Base-by-base conservation (phyloP, 176 grass and related monocot genomes). In the Guadua angustifolia region DNA sequence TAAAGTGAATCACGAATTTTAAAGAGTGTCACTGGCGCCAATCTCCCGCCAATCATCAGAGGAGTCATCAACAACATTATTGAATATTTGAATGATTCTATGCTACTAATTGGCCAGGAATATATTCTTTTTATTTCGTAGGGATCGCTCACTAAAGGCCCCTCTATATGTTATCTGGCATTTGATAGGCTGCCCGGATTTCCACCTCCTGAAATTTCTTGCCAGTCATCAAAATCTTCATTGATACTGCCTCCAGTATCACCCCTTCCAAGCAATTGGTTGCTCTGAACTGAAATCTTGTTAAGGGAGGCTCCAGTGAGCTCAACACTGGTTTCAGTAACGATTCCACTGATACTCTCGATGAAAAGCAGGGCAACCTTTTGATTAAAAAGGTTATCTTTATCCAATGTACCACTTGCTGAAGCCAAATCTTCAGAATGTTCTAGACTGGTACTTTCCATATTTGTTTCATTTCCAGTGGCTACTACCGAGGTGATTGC, bases 181-280 rank as follows among this genome's bases (percentile, higher is more conserved):
- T 67, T 88, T 82, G 83, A 52, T 75, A 73, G 25, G 64, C 22
- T 86, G n/a, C 66, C 60, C 51, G 85, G 74, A 81, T 76, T 86
- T 66, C 69, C 42, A 71, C 84, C 75, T 71, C 42, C 82, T 1
- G 88, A 9, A 71, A 86, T 86, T 80, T 75, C 90, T 77, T 92
- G 71, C 90, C 90, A 95, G 51, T 92, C 87, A 50, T 88, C 90
- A 88, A 88, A 88, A 81, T 39, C 39, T 63, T 92, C 88, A 83
- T 85, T 71, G 50, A 43, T 78, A 66, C 79, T 42, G 68, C 36
- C 66, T 81, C 55, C 75, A 12, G 25, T 57, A 79, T 90, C 68
- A 63, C 52, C 79, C 21, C 29, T 91, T 67, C 22, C 77, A 68
- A 38, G 49, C 29, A 69, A 86, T 59, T 69, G 53, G 77, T 70